These are phyloP conservation scores for Pseudophaeomoniella oleicola DNA, from an alignment of 2,329 filamentous ascomycete species.

Conservation along the genomic window DNA sequence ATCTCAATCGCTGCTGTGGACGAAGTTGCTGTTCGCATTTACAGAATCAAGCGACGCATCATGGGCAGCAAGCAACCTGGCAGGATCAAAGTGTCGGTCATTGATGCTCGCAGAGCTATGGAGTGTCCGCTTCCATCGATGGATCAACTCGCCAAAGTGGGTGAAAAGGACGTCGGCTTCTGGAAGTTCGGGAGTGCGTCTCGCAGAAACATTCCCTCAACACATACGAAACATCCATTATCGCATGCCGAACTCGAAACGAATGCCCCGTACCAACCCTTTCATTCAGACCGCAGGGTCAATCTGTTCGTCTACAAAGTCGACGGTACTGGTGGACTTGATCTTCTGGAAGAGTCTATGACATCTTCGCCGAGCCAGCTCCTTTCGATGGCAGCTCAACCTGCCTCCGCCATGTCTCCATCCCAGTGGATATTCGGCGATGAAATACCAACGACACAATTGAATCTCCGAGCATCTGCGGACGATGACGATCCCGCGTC, in stretches of 20 bases:
- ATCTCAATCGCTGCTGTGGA: constrained; percentile 29
- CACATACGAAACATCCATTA: constrained; percentile 39
- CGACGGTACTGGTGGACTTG: constrained; percentile 22
- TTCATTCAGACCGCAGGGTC: constrained; percentile 81
- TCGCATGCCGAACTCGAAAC: constrained; percentile 85
- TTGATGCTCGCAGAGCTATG: constrained; percentile 11
- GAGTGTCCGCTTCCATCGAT: not conserved
- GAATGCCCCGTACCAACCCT: constrained; percentile 87
- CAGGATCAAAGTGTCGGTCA: constrained; percentile 33
- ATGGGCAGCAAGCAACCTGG: constrained; percentile 35
- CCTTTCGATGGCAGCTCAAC: constrained; percentile 15
- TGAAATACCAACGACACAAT: constrained; percentile 30
- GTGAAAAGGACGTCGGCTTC: not conserved
- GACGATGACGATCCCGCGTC: constrained; percentile 25
- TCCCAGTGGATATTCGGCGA: constrained; percentile 40
- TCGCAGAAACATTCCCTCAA: not conserved
- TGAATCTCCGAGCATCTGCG: constrained; percentile 26
- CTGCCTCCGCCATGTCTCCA: constrained; percentile 6
- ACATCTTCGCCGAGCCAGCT: constrained; percentile 13
- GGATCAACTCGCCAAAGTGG: not conserved
- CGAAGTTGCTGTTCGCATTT: constrained; percentile 27
- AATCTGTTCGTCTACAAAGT: constrained; percentile 53
- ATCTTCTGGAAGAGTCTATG: constrained; percentile 19
- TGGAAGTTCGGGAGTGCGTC: not conserved
- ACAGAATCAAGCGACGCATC: constrained; percentile 24